Conservation (phyloP, 2,329 filamentous ascomycete genomes). For the Fusarium pseudoanthophilum region DNA sequence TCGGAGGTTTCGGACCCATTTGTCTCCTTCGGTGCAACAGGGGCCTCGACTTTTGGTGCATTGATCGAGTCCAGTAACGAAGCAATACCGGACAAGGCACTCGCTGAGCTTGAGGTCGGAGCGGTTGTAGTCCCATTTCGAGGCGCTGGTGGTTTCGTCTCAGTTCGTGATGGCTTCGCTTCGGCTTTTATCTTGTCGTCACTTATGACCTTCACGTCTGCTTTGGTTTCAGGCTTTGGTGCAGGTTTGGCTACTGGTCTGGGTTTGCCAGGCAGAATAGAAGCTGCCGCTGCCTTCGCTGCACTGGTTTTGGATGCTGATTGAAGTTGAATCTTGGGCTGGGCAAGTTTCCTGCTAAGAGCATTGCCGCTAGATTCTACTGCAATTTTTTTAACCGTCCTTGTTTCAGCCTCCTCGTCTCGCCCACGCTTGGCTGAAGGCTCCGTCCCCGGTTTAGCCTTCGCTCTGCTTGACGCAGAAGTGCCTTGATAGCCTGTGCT, state of each 20-base stretch:
- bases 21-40: conserved; percentile 63
- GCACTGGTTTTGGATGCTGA: conserved; percentile 45
- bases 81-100: conserved; percentile 61
- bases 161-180: conserved; percentile 42
- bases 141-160: conserved; percentile 45
- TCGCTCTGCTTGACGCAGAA: conserved; percentile 53
- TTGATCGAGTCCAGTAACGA: conserved; percentile 64
- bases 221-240: conserved; percentile 50
- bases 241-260: conserved; percentile 56
- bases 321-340: conserved; percentile 49
- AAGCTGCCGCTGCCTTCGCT: conserved; percentile 47
- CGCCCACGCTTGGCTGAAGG: conserved; percentile 51
- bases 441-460: conserved; percentile 48
- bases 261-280: conserved; percentile 61
- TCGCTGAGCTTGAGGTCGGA: conserved; percentile 30
- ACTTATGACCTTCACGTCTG: conserved; percentile 42
- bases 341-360: conserved; percentile 55
- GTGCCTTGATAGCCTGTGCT: conserved; percentile 54
- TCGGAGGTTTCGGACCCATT: conserved; percentile 65
- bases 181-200: conserved; percentile 50
- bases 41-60: conserved; percentile 53
- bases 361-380: conserved; percentile 52
- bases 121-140: conserved; percentile 46
- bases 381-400: conserved; percentile 56
- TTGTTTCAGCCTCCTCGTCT: conserved; percentile 55